Conservation (phyloP, 169 alveolate genomes). For the Theileria annulata region DNA sequence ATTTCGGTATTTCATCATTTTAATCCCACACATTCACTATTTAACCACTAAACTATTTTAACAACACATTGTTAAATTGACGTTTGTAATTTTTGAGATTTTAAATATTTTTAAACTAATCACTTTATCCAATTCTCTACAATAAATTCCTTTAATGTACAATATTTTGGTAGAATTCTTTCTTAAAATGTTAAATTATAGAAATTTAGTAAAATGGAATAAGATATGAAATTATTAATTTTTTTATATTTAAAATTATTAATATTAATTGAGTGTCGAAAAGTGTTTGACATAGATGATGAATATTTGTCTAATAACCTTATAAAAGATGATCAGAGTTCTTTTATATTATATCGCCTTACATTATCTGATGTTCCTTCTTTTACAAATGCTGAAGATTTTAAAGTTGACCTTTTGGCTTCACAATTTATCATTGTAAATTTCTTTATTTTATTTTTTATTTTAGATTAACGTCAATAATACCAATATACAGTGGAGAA, state of each 20-base stretch:
- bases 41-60: not conserved
- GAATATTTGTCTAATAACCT: slow-evolving; percentile 26
- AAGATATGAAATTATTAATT: not conserved
- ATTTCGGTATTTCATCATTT: not conserved
- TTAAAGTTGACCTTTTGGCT: slow-evolving; percentile 56
- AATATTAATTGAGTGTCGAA: slow-evolving; percentile 10
- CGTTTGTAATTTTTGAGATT: not conserved
- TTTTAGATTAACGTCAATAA: slow-evolving; percentile 36
- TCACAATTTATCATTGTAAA: slow-evolving; percentile 49
- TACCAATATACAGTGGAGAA: slow-evolving; percentile 48
- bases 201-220: too few relatives aligned
- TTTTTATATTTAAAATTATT: not conserved
- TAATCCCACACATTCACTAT: not conserved
- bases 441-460: not conserved
- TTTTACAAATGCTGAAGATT: slow-evolving; percentile 46
- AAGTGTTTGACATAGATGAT: slow-evolving; percentile 17
- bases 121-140: too few relatives aligned
- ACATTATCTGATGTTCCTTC: slow-evolving; percentile 38
- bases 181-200: too few relatives aligned
- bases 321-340: slow-evolving; percentile 41
- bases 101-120: too few relatives aligned
- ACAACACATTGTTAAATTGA: not conserved
- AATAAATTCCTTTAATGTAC: too few relatives aligned
- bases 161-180: too few relatives aligned
- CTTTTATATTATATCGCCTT: slow-evolving; percentile 34